These are phyloP conservation scores for Mycena albidolilacea DNA, from an alignment of 768 basidiomycete species.

Conservation along the genomic window DNA sequence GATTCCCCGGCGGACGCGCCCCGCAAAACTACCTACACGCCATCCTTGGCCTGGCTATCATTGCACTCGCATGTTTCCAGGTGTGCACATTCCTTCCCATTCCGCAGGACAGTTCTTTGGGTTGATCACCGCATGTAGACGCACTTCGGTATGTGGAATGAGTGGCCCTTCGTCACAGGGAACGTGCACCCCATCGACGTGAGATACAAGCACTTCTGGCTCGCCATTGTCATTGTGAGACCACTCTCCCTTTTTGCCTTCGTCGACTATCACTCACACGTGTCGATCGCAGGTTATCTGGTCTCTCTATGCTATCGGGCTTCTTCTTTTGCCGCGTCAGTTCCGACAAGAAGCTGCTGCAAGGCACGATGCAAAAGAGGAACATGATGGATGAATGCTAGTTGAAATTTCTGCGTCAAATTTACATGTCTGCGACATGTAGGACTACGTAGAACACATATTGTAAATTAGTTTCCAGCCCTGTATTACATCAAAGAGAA, in stretches of 20 bases:
- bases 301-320: constrained; percentile 46
- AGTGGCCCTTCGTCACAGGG: constrained; percentile 41
- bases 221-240: constrained; percentile 34
- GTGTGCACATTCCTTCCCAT: not conserved
- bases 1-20: constrained; percentile 47
- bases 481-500: too few species aligned
- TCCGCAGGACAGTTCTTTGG: not conserved
- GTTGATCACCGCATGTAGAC: constrained; percentile 4
- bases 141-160: constrained; percentile 49
- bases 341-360: constrained; percentile 44
- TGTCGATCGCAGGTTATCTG: constrained; percentile 45
- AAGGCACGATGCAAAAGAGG: constrained; percentile 20
- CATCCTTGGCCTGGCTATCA: constrained; percentile 52
- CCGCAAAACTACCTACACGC: constrained; percentile 45
- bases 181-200: constrained; percentile 35
- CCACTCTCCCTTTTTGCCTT: not conserved
- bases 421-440: too few species aligned
- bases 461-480: too few species aligned
- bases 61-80: constrained; percentile 54
- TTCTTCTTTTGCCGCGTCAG: constrained; percentile 48
- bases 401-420: too few species aligned
- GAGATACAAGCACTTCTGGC: constrained; percentile 42
- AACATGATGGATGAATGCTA: too few species aligned
- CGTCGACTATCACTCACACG: not conserved
- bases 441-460: too few species aligned